A percentile compares a stretch with the other conserved stretches of the same genome.
Conservation (phyloP, 2,329 filamentous ascomycete species). For the Aspergillus aculeatus region DNA sequence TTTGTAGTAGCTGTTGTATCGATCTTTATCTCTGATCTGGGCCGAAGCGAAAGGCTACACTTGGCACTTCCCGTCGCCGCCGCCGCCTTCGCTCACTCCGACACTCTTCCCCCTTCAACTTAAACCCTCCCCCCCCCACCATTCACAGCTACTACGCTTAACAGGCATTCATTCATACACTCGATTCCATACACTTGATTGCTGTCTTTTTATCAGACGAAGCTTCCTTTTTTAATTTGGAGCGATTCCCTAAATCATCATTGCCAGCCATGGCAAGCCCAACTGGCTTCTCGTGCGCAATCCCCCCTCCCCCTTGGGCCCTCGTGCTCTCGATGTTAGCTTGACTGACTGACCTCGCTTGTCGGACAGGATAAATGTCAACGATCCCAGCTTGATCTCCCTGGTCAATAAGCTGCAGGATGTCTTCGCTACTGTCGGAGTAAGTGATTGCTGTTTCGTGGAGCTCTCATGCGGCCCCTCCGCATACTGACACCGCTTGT, state of each 20-base stretch:
- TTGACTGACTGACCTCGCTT: conserved; percentile 27
- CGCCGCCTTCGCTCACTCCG: conserved; percentile 12
- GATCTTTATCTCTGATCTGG: conserved; percentile 5
- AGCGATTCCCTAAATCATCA: conserved; percentile 13
- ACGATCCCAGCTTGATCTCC: conserved; percentile 67
- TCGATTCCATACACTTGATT: conserved; percentile 9
- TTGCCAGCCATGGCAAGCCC: conserved; percentile 47
- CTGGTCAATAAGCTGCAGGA: conserved; percentile 99
- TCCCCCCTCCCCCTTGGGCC: conserved; percentile 21
- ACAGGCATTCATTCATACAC: conserved; percentile 2
- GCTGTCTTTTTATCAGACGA: not conserved
- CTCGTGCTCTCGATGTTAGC: conserved; percentile 22
- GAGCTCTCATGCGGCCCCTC: conserved; percentile 11
- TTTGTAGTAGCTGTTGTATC: not conserved
- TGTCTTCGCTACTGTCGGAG: conserved; percentile 96
- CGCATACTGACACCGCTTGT: conserved; percentile 28
- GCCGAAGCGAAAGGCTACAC: conserved; percentile 19
- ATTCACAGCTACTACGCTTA: not conserved
- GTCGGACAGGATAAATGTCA: conserved; percentile 64
- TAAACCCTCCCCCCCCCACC: conserved; percentile 1
- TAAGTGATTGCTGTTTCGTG: conserved; percentile 44
- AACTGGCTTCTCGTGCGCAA: conserved; percentile 47
- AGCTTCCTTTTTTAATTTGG: conserved; percentile 10
- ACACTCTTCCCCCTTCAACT: conserved; percentile 13
- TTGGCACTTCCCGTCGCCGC: conserved; percentile 17